Percentiles rank a stretch among this genome's conserved stretches.
Conservation (phyloP, 2,329 filamentous ascomycete genomes). For the Biscogniauxia sp. region DNA sequence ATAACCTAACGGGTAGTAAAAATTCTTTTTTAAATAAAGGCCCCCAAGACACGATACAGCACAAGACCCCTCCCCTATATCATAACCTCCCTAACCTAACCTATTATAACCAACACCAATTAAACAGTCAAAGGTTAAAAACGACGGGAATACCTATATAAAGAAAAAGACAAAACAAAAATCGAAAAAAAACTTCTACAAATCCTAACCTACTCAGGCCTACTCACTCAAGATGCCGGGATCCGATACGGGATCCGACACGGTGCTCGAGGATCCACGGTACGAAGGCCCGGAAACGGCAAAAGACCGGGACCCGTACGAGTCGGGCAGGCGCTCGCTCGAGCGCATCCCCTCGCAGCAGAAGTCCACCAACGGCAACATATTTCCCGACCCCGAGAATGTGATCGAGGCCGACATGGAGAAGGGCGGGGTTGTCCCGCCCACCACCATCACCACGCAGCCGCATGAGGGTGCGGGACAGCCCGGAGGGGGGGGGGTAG, state of each 20-base stretch:
- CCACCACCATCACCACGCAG: too few species aligned
- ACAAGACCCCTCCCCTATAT: too few species aligned
- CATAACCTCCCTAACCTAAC: too few species aligned
- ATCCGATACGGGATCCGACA: slow-evolving; percentile 24
- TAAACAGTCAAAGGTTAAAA: too few species aligned
- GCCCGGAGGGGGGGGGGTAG: neutral
- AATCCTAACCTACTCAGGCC: neutral
- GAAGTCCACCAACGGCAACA: slow-evolving; percentile 15
- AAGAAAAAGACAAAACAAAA: too few species aligned
- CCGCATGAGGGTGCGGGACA: neutral
- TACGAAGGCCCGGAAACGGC: slow-evolving; percentile 18
- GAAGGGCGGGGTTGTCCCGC: slow-evolving; percentile 18
- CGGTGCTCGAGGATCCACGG: slow-evolving; percentile 13
- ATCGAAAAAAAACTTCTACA: neutral
- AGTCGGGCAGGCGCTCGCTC: slow-evolving; percentile 15
- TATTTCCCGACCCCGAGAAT: slow-evolving; percentile 19
- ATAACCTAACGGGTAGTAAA: too few species aligned
- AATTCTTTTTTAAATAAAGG: too few species aligned
- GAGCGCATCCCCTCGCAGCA: slow-evolving; percentile 29
- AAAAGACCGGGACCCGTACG: slow-evolving; percentile 13
- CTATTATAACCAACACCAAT: too few species aligned
- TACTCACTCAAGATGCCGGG: slow-evolving; percentile 16
- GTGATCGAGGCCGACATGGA: slow-evolving; percentile 32
- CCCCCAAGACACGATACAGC: too few species aligned
- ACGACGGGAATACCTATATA: too few species aligned